Evolutionary conservation across 148 eudicot species (phyloP).

Genomic region (Agrostemma githago): DNA sequence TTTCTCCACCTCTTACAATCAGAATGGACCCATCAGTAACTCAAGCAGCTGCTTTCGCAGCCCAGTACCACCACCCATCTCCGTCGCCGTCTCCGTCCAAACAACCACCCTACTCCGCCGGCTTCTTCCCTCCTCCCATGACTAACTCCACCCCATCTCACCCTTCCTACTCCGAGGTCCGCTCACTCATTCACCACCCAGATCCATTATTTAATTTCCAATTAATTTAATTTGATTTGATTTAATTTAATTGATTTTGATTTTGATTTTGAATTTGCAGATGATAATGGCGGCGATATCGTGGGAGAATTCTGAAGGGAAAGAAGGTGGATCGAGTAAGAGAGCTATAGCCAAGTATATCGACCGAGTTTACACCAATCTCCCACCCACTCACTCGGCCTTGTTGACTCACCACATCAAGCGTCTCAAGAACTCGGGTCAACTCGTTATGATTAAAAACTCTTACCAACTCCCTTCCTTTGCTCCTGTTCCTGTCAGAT

Average conservation of each 20-base stretch:
- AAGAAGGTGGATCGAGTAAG: slow-evolving; percentile 53
- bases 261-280: slow-evolving; percentile 30
- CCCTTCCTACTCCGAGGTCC: too few relatives aligned
- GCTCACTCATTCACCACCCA: too few relatives aligned
- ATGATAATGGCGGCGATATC: slow-evolving; percentile 60
- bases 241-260: neutral
- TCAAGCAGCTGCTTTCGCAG: neutral
- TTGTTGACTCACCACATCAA: slow-evolving; percentile 61
- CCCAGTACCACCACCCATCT: slow-evolving; percentile 15
- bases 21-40: slow-evolving; percentile 20
- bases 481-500: slow-evolving; percentile 4
- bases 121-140: slow-evolving; percentile 1
- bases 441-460: slow-evolving; percentile 53
- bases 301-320: slow-evolving; percentile 36
- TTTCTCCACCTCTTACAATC: slow-evolving; percentile 4
- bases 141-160: slow-evolving; percentile 13
- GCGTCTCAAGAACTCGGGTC: slow-evolving; percentile 42
- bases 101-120: slow-evolving; percentile 13
- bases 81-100: neutral
- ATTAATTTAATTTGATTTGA: neutral
- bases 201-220: neutral
- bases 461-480: slow-evolving; percentile 44
- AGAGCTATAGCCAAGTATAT: slow-evolving; percentile 57
- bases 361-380: slow-evolving; percentile 42
- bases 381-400: slow-evolving; percentile 64